Evolutionary conservation across 2,329 filamentous ascomycete genomes (phyloP), one percentile per base, ranked within the genome.

Genomic region (Shiraia bambusicola): DNA sequence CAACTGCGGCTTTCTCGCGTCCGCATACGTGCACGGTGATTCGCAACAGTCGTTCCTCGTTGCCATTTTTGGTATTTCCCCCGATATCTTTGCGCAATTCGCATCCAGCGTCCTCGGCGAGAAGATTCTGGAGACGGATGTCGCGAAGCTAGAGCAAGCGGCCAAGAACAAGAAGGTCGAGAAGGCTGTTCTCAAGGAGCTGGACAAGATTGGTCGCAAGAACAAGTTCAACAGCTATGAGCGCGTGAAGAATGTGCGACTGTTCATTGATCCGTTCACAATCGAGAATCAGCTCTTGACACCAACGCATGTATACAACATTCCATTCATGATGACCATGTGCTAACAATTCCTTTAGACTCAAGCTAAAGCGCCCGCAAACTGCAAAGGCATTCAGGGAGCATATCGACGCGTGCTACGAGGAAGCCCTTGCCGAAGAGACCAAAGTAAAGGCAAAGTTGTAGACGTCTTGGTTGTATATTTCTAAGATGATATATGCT

Each of bases 211-310:
- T 44, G 89, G 82, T 30, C 86, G 80, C 73, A 85, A 84, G 72
- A 82, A 87, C 69, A 95, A 93, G 73, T 91, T 98, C 69, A 93
- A 95, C 65, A 88, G 84, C 54, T 97, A 87, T 58, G 93, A 98
- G 77, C 82, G 82, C 51, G 84, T 97, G 33, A 81, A 79, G 66
- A 87, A 84, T 55, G 78, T 86, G 42, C 71, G 85, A 49, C 72
- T 98, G 54, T 84, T 86, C 58, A 58, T 96, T 11, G 93, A 98
- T 45, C 93, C 93, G 2, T 97, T 98, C 60, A 88, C 83, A 1
- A 83, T 97, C 52, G 91, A 95, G 36, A 98, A 98, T 65, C 87
- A 95, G 70, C 76, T 96, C 35, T 72, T 91, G 64, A 93, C 88
- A 14, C 88, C 88, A 15, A 94, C 88, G 87, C 92, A 80, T 32